These are phyloP conservation scores for Endogone sp. DNA, from an alignment of 192 early-diverging fungal genomes.

Conservation along the genomic window DNA sequence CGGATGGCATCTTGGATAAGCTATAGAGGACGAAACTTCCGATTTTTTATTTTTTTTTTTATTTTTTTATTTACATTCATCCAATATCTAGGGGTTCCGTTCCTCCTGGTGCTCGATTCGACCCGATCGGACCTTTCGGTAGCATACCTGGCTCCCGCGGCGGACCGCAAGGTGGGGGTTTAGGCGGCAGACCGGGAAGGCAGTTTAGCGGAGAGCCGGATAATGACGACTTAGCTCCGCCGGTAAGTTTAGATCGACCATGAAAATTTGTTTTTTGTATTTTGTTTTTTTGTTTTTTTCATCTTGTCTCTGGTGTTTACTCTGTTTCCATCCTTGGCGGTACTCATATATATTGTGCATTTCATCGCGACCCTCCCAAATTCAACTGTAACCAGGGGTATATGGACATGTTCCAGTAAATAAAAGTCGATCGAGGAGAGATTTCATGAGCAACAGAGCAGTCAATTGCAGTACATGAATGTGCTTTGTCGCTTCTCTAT, in stretches of 20 bases:
- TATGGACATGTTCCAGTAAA: constrained; percentile 52
- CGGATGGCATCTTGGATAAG: too few species aligned
- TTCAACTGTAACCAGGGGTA: constrained; percentile 29
- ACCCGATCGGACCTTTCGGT: constrained; percentile 85
- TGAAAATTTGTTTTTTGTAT: too few species aligned
- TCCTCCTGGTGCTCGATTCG: constrained; percentile 86
- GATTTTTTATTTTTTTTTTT: constrained; percentile 3
- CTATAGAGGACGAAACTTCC: too few species aligned
- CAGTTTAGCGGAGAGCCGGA: constrained; percentile 63
- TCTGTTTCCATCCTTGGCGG: too few species aligned
- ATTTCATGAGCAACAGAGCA: not conserved
- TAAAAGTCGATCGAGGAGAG: not conserved
- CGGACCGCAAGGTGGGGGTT: constrained; percentile 34
- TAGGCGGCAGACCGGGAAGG: constrained; percentile 20
- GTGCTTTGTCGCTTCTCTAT: too few species aligned
- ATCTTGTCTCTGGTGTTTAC: too few species aligned
- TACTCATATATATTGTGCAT: too few species aligned
- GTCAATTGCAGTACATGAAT: not conserved
- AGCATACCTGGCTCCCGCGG: constrained; percentile 29
- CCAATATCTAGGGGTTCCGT: constrained; percentile 51
- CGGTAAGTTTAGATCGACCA: constrained; percentile 48
- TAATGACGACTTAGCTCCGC: constrained; percentile 71
- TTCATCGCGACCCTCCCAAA: not conserved
- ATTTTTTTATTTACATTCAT: not conserved
- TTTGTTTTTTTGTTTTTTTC: too few species aligned